These are phyloP conservation scores for Aurinia saxatilis DNA, from an alignment of 345 rosid species.

Conservation along the genomic window DNA sequence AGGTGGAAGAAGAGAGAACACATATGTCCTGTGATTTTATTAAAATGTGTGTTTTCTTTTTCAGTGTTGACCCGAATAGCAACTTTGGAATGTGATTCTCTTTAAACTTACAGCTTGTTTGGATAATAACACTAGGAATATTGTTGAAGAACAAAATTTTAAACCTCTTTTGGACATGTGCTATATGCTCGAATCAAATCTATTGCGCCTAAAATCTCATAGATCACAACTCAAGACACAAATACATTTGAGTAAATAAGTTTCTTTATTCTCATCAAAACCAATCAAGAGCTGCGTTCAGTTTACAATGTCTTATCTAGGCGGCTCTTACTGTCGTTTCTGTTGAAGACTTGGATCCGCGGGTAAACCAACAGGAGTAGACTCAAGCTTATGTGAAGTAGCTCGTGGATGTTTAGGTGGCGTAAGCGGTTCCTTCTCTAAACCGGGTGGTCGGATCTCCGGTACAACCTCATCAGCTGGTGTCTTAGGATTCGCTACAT, in stretches of 20 bases:
- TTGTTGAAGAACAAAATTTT: constrained; percentile 7
- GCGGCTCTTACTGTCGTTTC: constrained; percentile 14
- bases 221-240: constrained; percentile 4
- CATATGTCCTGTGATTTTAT: neutral
- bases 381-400: constrained; percentile 29
- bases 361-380: constrained; percentile 27
- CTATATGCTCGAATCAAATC: constrained; percentile 18
- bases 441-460: constrained; percentile 28
- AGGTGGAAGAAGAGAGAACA: neutral
- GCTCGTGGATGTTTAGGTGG: constrained; percentile 21
- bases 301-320: constrained; percentile 4
- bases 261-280: constrained; percentile 15
- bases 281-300: constrained; percentile 1
- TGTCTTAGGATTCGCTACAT: constrained; percentile 32
- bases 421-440: constrained; percentile 23
- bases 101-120: constrained; percentile 17
- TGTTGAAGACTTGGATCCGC: constrained; percentile 28
- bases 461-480: constrained; percentile 23
- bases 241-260: constrained; percentile 1
- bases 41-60: neutral
- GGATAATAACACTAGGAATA: constrained; percentile 2
- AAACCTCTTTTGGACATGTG: constrained; percentile 10
- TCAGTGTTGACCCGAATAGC: neutral
- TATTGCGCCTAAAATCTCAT: neutral
- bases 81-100: constrained; percentile 27